phyloP scores from a whole-genome alignment of 768 basidiomycete species.

The Boletus huronensis region DNA sequence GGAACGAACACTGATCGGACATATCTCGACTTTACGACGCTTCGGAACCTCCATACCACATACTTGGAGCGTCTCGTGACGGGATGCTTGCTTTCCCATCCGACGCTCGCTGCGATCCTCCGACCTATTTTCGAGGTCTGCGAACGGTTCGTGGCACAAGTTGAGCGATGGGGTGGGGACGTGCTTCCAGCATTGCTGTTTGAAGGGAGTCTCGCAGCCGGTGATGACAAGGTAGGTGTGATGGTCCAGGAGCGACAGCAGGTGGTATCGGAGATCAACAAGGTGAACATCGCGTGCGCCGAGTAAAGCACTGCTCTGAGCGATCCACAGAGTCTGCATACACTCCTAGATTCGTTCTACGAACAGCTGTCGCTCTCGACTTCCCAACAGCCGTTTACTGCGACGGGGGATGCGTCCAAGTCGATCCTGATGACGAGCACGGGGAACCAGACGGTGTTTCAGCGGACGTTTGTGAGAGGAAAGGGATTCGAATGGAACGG shows the following conservation, averaged over 20 bases:
- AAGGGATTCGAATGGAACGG: conserved; percentile 57
- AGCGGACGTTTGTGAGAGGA: conserved; percentile 51
- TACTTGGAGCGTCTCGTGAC: conserved; percentile 78
- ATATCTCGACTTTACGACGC: conserved; percentile 78
- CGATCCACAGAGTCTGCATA: conserved; percentile 56
- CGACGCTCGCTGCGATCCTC: conserved; percentile 56
- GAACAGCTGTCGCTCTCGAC: conserved; percentile 74
- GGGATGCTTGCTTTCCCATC: conserved; percentile 74
- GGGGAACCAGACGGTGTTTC: conserved; percentile 42
- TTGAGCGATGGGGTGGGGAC: conserved; percentile 92
- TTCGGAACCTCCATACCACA: conserved; percentile 76
- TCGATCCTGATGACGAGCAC: conserved; percentile 60
- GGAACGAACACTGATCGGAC: conserved; percentile 26
- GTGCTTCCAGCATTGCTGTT: conserved; percentile 79
- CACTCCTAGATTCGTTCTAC: conserved; percentile 71
- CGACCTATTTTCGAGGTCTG: conserved; percentile 78
- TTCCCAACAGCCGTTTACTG: conserved; percentile 66
- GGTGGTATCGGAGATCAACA: conserved; percentile 72
- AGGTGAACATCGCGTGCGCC: conserved; percentile 42
- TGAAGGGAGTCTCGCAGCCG: conserved; percentile 66
- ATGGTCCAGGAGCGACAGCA: conserved; percentile 69
- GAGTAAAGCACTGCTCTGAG: background rate
- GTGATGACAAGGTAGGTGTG: conserved; percentile 57
- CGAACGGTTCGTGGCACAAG: conserved; percentile 81
- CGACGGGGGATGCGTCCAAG: conserved; percentile 65